Evolutionary conservation across 2,329 filamentous ascomycete genomes (phyloP).

Genomic region (Cladosporium oxysporum): DNA sequence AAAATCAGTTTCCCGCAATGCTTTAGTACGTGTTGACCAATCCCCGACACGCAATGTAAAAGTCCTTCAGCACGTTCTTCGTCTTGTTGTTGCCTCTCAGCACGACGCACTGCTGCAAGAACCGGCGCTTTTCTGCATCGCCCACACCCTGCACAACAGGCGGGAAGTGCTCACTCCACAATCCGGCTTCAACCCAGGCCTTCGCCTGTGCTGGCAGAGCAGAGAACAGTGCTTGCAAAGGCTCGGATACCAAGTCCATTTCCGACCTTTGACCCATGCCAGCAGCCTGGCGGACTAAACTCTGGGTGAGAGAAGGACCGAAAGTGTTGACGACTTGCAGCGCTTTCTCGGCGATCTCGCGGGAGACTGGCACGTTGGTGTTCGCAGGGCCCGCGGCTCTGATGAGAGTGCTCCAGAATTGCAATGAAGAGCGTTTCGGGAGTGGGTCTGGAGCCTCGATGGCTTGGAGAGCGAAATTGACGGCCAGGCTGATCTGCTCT

Average conservation of each 20-base stretch:
- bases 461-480: slow-evolving; percentile 70
- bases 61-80: slow-evolving; percentile 68
- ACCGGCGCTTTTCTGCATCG: slow-evolving; percentile 61
- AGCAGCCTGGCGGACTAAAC: slow-evolving; percentile 65
- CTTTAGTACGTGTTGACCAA: slow-evolving; percentile 32
- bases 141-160: slow-evolving; percentile 56
- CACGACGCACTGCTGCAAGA: slow-evolving; percentile 67
- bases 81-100: slow-evolving; percentile 63
- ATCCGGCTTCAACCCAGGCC: slow-evolving; percentile 56
- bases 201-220: slow-evolving; percentile 31
- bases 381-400: slow-evolving; percentile 40
- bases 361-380: slow-evolving; percentile 23
- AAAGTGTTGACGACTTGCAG: slow-evolving; percentile 56
- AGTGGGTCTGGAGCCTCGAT: slow-evolving; percentile 71
- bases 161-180: slow-evolving; percentile 57
- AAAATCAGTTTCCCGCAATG: not conserved
- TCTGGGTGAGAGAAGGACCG: slow-evolving; percentile 61
- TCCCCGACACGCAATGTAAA: slow-evolving; percentile 68
- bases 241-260: slow-evolving; percentile 69
- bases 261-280: slow-evolving; percentile 71
- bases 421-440: slow-evolving; percentile 71
- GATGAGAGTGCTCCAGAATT: slow-evolving; percentile 69
- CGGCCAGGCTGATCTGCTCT: slow-evolving; percentile 63
- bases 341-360: slow-evolving; percentile 17
- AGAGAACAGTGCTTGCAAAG: slow-evolving; percentile 63